Evolutionary conservation across 345 rosid species (phyloP).

Genomic region (Salix purpurea): DNA sequence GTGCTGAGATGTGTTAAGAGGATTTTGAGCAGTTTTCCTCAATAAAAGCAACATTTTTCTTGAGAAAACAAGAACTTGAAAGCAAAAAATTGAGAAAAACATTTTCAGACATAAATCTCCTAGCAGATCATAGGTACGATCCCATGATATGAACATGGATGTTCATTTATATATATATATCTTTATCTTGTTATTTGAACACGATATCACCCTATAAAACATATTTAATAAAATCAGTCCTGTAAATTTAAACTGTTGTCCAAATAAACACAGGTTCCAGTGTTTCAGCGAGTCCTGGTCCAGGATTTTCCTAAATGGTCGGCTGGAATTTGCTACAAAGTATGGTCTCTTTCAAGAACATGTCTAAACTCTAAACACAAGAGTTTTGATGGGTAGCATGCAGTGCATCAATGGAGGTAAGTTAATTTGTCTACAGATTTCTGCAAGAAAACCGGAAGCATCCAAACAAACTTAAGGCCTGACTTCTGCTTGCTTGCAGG

Average conservation of each 20-base stretch:
- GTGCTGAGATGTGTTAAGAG: too few species aligned
- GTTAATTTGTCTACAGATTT: background rate
- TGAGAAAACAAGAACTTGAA: too few species aligned
- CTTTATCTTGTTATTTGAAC: background rate
- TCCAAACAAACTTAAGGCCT: background rate
- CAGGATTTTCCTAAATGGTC: background rate
- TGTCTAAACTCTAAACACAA: background rate
- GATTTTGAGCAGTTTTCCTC: too few species aligned
- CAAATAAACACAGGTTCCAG: background rate
- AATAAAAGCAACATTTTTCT: background rate
- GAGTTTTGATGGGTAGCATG: background rate
- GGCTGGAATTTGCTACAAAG: background rate
- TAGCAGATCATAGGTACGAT: too few species aligned
- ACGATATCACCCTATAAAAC: background rate
- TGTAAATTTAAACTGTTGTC: background rate
- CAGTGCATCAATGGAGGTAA: background rate
- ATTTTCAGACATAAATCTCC: background rate
- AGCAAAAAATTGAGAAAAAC: background rate
- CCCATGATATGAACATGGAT: background rate
- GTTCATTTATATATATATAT: too few species aligned
- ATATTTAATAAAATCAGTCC: background rate
- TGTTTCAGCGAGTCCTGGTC: background rate
- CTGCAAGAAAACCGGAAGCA: background rate
- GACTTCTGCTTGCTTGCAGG: background rate
- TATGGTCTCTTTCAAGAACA: background rate